These are phyloP conservation scores for Echeveria elegans DNA, from an alignment of 164 flowering plant genomes.

Conservation along the genomic window DNA sequence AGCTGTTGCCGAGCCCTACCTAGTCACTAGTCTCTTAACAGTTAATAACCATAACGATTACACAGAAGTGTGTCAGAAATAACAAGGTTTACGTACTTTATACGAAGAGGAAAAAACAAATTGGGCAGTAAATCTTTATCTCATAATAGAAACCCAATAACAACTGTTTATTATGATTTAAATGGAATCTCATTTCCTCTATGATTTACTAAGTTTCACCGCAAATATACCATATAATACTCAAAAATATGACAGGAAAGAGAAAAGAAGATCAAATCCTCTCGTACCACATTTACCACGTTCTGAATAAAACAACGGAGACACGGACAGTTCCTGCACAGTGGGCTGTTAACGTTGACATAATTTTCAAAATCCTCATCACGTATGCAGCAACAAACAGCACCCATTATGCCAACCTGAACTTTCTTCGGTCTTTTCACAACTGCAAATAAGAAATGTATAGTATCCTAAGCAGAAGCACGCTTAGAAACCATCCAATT, in stretches of 20 bases:
- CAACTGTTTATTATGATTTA: background rate
- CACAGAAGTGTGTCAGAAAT: too few species aligned
- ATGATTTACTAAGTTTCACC: background rate
- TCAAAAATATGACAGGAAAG: background rate
- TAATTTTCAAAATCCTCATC: slow-evolving; percentile 59
- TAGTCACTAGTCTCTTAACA: too few species aligned
- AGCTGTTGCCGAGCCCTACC: too few species aligned
- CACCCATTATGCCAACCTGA: slow-evolving; percentile 47
- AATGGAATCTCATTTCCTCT: background rate
- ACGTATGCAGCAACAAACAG: slow-evolving; percentile 73
- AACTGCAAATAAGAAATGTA: background rate
- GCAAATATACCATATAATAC: background rate
- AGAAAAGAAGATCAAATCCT: background rate
- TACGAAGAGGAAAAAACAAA: too few species aligned
- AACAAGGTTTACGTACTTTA: too few species aligned
- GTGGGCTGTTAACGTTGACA: slow-evolving; percentile 42
- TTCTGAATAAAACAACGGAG: slow-evolving; percentile 57
- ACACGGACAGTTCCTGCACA: slow-evolving; percentile 65
- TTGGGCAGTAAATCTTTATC: too few species aligned
- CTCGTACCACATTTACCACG: slow-evolving; percentile 51
- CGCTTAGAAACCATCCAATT: background rate
- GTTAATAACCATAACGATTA: too few species aligned
- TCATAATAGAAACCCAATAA: background rate
- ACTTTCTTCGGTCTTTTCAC: slow-evolving; percentile 4
- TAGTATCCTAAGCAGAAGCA: background rate